A percentile compares a stretch with the other conserved stretches of the same genome.
These are phyloP conservation scores for Verbena officinalis DNA, from an alignment of 257 asterid species.

Conservation along the genomic window DNA sequence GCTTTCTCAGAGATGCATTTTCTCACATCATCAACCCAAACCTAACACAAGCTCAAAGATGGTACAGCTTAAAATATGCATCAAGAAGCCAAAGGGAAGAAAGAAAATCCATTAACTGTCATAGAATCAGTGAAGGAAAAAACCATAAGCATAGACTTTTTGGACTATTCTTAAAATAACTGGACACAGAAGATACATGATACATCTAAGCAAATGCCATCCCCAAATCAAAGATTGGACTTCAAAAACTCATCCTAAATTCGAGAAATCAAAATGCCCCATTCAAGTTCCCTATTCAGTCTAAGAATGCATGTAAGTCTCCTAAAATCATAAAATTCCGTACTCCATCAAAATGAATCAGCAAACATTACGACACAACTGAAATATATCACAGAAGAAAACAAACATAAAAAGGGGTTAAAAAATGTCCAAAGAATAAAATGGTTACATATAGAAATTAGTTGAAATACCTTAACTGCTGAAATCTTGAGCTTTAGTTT, in stretches of 20 bases:
- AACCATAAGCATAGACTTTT: slow-evolving; percentile 6
- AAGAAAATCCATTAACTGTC: slow-evolving; percentile 8
- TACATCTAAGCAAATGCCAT: slow-evolving; percentile 19
- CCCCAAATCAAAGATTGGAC: slow-evolving; percentile 12
- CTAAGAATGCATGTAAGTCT: slow-evolving; percentile 23
- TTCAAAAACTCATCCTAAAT: slow-evolving; percentile 9
- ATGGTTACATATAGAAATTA: slow-evolving; percentile 8
- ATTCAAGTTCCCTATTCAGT: slow-evolving; percentile 26
- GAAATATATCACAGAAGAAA: slow-evolving; percentile 14
- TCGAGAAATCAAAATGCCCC: slow-evolving; percentile 16
- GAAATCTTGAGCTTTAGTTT: slow-evolving; percentile 64
- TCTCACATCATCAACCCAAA: slow-evolving; percentile 66
- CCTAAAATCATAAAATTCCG: slow-evolving; percentile 5
- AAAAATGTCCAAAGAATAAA: slow-evolving; percentile 9
- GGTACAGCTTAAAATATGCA: slow-evolving; percentile 11
- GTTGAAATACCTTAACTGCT: slow-evolving; percentile 61
- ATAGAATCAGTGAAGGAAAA: slow-evolving; percentile 2
- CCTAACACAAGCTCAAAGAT: slow-evolving; percentile 45
- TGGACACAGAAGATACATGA: slow-evolving; percentile 2
- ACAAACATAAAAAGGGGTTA: background rate
- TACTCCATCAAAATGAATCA: slow-evolving; percentile 4
- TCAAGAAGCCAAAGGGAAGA: slow-evolving; percentile 7
- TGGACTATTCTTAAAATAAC: slow-evolving; percentile 21
- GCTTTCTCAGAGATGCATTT: slow-evolving; percentile 60
- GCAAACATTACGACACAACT: slow-evolving; percentile 1